Evolutionary conservation across 2,329 filamentous ascomycete species (phyloP), one percentile per base, ranked within the genome.

Genomic region (Falciphora oryzae): DNA sequence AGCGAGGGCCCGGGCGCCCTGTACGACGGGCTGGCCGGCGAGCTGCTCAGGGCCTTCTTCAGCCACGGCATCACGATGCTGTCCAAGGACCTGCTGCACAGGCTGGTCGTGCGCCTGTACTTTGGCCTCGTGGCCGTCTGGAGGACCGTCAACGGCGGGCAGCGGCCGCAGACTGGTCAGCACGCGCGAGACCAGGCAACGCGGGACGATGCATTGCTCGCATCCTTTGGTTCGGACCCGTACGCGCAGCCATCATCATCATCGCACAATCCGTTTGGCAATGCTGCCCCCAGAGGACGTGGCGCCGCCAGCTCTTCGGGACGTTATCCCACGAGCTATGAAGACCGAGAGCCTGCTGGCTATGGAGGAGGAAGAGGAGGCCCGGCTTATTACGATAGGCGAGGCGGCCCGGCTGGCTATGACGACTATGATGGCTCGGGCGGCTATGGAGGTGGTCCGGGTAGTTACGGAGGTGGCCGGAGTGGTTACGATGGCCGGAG

Each of bases 51-150:
- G 71, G 90, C 90, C 0, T 96, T 96, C 77, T 88, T 97, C 71
- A 88, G 87, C 28, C 92, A 97, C 71, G 93, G 93, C 0, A 83
- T 93, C 63, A 94, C 92, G 1, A 96, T 96, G 91, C 79, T 94
- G 64, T 86, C 91, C 65, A 97, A 97, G 76, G 91, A 94, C 65
- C 78, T 85, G 6, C 84, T 95, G 11, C 91, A 96, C 73, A 81
- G 84, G 32, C 75, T 88, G 22, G 85, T 96, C 65, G 84, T 96
- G 66, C 85, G 85, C 67, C 70, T 89, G 5, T 96, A 94, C 76
- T 90, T 91, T 69, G 71, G 87, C 8, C 72, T 89, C 2, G 75
- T 90, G n/a, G 78, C 78, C 29, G 67, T 38, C 27, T 58, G 50
- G 61, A 63, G 61, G 11, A 14, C n/a, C 13, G 16, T 62, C 27